phyloP scores from a whole-genome alignment of 306 rosid genomes.

The Bauhinia variegata region DNA sequence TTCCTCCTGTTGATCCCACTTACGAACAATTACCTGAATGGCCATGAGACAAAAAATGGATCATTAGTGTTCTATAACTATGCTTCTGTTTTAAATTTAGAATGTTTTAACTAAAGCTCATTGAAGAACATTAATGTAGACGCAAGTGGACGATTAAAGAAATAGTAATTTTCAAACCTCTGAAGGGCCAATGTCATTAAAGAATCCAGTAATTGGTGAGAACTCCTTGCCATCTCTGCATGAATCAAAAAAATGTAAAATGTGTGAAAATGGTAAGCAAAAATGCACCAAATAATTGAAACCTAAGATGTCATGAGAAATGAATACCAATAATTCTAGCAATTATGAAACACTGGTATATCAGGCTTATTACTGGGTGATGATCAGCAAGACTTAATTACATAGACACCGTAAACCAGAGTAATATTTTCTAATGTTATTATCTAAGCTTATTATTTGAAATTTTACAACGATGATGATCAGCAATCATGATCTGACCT shows the following conservation, averaged over 20 bases:
- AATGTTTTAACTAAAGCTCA: background rate
- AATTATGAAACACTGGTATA: constrained; percentile 2
- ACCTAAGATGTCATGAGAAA: background rate
- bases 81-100: constrained; percentile 5
- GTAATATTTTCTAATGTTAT: constrained; percentile 7
- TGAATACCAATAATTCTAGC: constrained; percentile 16
- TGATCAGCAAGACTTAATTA: background rate
- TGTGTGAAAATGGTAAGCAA: constrained; percentile 6
- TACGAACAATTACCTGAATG: constrained; percentile 71
- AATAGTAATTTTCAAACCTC: constrained; percentile 54
- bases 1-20: constrained; percentile 79
- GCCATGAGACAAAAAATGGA: constrained; percentile 33
- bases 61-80: constrained; percentile 19
- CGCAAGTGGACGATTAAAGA: constrained; percentile 13
- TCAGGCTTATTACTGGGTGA: constrained; percentile 7
- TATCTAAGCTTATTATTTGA: background rate
- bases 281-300: constrained; percentile 18
- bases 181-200: constrained; percentile 57
- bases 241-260: constrained; percentile 12
- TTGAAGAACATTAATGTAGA: constrained; percentile 3
- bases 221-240: constrained; percentile 83
- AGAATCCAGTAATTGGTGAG: constrained; percentile 79
- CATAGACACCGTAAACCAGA: background rate
- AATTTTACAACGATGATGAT: too few species aligned
- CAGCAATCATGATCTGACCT: constrained; percentile 63